Percentiles rank a stretch among this genome's conserved stretches.
Evolutionary conservation across 129 eudicot species (phyloP).

Genomic region (Sambucus nigra): DNA sequence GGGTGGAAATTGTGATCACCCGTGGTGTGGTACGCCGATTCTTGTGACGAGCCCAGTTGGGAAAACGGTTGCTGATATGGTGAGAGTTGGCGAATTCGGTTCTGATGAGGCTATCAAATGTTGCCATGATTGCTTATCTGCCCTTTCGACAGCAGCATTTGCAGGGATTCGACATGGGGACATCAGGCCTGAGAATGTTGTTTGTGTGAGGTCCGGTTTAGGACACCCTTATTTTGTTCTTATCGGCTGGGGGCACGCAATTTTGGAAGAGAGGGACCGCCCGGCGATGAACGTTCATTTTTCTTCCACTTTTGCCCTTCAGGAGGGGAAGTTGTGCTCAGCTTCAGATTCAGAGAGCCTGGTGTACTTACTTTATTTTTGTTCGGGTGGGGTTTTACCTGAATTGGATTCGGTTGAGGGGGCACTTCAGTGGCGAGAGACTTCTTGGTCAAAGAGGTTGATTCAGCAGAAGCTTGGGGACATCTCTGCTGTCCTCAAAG

Average conservation of each 20-base stretch:
- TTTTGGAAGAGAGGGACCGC: slow-evolving; percentile 89
- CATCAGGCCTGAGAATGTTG: slow-evolving; percentile 80
- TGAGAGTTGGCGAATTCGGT: slow-evolving; percentile 50
- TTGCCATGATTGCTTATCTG: slow-evolving; percentile 94
- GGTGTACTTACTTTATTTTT: slow-evolving; percentile 78
- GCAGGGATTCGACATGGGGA: slow-evolving; percentile 91
- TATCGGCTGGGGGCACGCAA: slow-evolving; percentile 94
- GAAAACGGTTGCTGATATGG: slow-evolving; percentile 64
- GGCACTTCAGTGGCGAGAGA: slow-evolving; percentile 91
- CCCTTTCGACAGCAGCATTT: slow-evolving; percentile 56
- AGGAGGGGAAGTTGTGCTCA: slow-evolving; percentile 88
- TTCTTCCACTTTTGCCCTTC: slow-evolving; percentile 92
- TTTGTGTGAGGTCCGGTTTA: slow-evolving; percentile 43
- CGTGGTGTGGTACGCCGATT: slow-evolving; percentile 91
- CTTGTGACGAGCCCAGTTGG: slow-evolving; percentile 85
- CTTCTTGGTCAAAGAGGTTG: slow-evolving; percentile 79
- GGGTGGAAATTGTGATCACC: slow-evolving; percentile 60
- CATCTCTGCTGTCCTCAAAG: slow-evolving; percentile 91
- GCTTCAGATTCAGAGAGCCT: slow-evolving; percentile 98
- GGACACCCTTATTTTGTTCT: slow-evolving; percentile 52
- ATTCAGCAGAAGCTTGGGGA: slow-evolving; percentile 94
- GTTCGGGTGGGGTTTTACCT: slow-evolving; percentile 60
- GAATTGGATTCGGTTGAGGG: slow-evolving; percentile 94
- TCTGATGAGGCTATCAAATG: slow-evolving; percentile 71
- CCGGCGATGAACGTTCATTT: slow-evolving; percentile 91